Evolutionary conservation across 2,329 filamentous ascomycete species (phyloP).

Genomic region (Aspergillus sp.): DNA sequence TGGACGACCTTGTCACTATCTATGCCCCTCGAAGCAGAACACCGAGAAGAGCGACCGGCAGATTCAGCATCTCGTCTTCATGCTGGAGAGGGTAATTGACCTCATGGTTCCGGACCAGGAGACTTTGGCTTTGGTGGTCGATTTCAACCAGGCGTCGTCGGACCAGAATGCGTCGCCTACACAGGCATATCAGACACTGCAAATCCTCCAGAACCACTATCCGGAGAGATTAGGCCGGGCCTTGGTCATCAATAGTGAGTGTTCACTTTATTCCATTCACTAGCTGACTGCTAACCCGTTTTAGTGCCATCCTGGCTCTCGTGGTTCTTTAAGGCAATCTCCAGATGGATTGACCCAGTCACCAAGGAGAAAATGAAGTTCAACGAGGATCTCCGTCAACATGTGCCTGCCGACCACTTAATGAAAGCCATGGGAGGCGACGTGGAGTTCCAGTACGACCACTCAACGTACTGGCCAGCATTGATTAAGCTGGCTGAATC

Average conservation of each 20-base stretch:
- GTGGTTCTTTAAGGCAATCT: constrained; percentile 94
- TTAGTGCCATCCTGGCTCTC: constrained; percentile 83
- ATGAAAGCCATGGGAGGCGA: constrained; percentile 72
- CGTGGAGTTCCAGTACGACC: constrained; percentile 86
- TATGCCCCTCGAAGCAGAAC: constrained; percentile 86
- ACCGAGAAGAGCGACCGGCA: constrained; percentile 79
- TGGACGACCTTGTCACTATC: constrained; percentile 80
- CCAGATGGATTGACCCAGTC: constrained; percentile 89
- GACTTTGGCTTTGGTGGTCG: constrained; percentile 77
- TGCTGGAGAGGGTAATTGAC: constrained; percentile 85
- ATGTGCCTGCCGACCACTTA: constrained; percentile 75
- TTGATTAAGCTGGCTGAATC: constrained; percentile 64
- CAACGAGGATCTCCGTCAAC: constrained; percentile 81
- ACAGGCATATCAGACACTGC: constrained; percentile 74
- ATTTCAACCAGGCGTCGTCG: constrained; percentile 75
- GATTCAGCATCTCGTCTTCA: constrained; percentile 89
- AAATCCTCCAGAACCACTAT: constrained; percentile 92
- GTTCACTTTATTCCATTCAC: not conserved
- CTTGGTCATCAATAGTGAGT: constrained; percentile 77
- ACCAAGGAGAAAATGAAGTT: constrained; percentile 95
- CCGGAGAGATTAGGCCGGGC: constrained; percentile 85
- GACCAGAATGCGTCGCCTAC: constrained; percentile 70
- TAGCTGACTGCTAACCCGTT: not conserved
- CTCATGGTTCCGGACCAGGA: constrained; percentile 83
- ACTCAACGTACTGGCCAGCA: constrained; percentile 81